Evolutionary conservation across 169 alveolate genomes (phyloP).

Genomic region (Plasmodium gonderi): DNA sequence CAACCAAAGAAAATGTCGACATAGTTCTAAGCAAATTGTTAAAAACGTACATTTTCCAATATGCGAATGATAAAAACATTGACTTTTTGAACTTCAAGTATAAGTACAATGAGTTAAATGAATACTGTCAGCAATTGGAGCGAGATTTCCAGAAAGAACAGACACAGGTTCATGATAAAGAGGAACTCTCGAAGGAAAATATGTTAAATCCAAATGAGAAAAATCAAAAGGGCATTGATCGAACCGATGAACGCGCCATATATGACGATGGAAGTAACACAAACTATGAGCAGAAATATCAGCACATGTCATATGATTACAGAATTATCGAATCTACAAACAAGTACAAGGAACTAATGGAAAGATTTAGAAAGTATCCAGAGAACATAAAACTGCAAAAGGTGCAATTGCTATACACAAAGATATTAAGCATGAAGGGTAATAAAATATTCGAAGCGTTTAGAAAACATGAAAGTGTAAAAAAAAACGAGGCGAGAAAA

Average conservation of each 20-base stretch:
- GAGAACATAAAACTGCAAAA: conserved; percentile 27
- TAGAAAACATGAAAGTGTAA: conserved; percentile 76
- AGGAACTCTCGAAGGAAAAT: neutral
- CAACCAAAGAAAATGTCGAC: conserved; percentile 80
- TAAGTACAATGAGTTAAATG: conserved; percentile 59
- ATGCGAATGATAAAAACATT: conserved; percentile 68
- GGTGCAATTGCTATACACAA: conserved; percentile 48
- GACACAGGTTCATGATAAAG: neutral
- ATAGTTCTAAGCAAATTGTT: conserved; percentile 74
- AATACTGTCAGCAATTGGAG: conserved; percentile 23
- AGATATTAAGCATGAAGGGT: conserved; percentile 56
- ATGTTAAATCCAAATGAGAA: neutral
- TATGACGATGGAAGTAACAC: conserved; percentile 23
- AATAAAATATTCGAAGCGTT: conserved; percentile 49
- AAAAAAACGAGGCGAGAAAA: conserved; percentile 39
- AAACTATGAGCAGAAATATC: conserved; percentile 35
- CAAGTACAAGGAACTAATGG: conserved; percentile 41
- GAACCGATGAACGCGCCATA: neutral
- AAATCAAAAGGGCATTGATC: neutral
- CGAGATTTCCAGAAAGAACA: neutral
- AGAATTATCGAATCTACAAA: conserved; percentile 30
- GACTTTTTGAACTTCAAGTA: conserved; percentile 64
- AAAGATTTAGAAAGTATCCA: conserved; percentile 46
- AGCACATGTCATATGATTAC: conserved; percentile 48
- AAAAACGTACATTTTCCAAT: conserved; percentile 81